Percentiles rank a stretch among this genome's conserved stretches.
phyloP scores from a whole-genome alignment of 345 rosid species.

The Combretum micranthum region DNA sequence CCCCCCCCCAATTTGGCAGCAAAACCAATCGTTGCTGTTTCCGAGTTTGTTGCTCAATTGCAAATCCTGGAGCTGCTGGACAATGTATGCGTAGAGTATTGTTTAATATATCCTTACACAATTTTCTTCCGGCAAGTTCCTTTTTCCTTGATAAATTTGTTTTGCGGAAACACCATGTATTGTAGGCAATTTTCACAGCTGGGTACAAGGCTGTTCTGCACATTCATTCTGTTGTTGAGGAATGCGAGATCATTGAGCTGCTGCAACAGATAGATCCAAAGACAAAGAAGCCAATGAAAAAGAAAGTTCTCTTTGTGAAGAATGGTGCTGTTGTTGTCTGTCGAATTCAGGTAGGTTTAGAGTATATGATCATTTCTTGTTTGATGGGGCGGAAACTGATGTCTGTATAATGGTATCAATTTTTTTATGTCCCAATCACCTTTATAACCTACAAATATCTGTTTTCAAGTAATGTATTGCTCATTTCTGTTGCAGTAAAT shows the following conservation, averaged over 20 bases:
- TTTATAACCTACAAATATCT: no score
- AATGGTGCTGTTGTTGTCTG: conserved; percentile 81
- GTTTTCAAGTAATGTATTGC: no score
- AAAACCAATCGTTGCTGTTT: conserved; percentile 53
- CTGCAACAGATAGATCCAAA: conserved; percentile 76
- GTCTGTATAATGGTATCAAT: no score
- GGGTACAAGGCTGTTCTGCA: conserved; percentile 96
- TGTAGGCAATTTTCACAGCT: conserved; percentile 91
- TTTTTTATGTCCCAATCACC: no score
- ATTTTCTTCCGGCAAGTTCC: neutral
- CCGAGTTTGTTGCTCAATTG: conserved; percentile 82
- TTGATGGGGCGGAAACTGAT: no score
- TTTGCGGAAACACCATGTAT: neutral
- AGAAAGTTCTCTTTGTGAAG: conserved; percentile 87
- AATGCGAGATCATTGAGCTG: conserved; percentile 85
- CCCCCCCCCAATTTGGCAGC: conserved; percentile 37
- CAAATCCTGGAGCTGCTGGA: conserved; percentile 90
- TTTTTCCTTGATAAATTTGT: neutral
- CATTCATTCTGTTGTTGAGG: conserved; percentile 90
- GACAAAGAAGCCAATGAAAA: conserved; percentile 82
- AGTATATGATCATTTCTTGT: no score
- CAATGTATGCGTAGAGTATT: conserved; percentile 38
- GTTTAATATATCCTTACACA: neutral
- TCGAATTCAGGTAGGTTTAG: conserved; percentile 59
- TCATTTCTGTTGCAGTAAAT: no score